Conservation (phyloP, 177 flowering plant species). For the Vitis hybrid region DNA sequence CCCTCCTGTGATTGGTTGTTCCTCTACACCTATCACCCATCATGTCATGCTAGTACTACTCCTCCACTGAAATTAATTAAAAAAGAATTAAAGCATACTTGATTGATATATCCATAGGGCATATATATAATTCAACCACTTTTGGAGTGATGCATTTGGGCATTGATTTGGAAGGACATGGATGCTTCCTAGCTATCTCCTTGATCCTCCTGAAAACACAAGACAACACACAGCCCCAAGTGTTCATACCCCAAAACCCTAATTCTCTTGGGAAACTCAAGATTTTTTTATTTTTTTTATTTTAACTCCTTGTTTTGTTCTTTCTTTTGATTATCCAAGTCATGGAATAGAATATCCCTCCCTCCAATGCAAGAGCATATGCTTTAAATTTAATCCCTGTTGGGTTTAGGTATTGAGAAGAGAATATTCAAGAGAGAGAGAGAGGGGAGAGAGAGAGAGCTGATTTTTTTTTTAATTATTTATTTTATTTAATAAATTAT, state of each 20-base stretch:
- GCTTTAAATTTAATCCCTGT: too few species aligned
- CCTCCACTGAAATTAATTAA: too few species aligned
- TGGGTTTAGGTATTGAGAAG: too few species aligned
- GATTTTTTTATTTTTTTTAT: neutral
- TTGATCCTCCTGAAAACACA: neutral
- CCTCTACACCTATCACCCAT: too few species aligned
- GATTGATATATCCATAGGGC: too few species aligned
- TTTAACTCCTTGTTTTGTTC: neutral
- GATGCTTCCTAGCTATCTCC: constrained; percentile 4
- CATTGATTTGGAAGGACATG: constrained; percentile 5
- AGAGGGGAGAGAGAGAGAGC: too few species aligned
- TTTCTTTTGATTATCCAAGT: neutral
- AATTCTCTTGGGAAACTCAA: neutral
- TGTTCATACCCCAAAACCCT: constrained; percentile 3
- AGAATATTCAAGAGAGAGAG: too few species aligned
- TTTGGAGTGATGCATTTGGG: constrained; percentile 13
- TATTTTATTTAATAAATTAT: too few species aligned
- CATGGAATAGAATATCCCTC: neutral
- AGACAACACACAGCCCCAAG: neutral
- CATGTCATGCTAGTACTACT: too few species aligned
- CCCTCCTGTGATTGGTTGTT: too few species aligned
- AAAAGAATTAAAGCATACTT: too few species aligned
- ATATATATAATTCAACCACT: neutral
- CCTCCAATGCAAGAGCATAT: neutral
- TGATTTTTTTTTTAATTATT: too few species aligned